These are phyloP conservation scores for Panellus pusillus DNA, from an alignment of 768 basidiomycete species.

Conservation along the genomic window DNA sequence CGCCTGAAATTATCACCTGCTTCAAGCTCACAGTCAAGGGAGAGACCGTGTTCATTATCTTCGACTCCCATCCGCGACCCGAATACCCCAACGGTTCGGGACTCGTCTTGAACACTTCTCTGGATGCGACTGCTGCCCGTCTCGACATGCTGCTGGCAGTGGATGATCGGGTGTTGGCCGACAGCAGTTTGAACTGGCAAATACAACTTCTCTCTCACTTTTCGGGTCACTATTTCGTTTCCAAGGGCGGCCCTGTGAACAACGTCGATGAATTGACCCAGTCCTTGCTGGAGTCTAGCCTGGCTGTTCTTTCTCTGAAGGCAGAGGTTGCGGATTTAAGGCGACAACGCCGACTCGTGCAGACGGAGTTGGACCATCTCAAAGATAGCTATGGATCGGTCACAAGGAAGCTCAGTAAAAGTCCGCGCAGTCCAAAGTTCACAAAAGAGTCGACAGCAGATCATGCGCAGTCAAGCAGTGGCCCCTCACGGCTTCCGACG, in stretches of 20 bases:
- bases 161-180: slow-evolving; percentile 44
- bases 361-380: slow-evolving; percentile 26
- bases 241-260: slow-evolving; percentile 26
- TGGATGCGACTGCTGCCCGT: slow-evolving; percentile 42
- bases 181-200: slow-evolving; percentile 58
- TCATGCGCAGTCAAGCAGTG: not conserved
- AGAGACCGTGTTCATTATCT: slow-evolving; percentile 48
- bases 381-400: slow-evolving; percentile 9
- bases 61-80: slow-evolving; percentile 68
- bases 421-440: not conserved
- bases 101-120: slow-evolving; percentile 50
- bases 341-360: slow-evolving; percentile 27
- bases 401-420: slow-evolving; percentile 4
- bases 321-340: slow-evolving; percentile 40
- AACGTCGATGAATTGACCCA: slow-evolving; percentile 27
- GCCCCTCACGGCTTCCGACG: not conserved
- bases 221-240: slow-evolving; percentile 56
- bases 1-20: slow-evolving; percentile 67
- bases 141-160: slow-evolving; percentile 49
- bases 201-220: slow-evolving; percentile 61
- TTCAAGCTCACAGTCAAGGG: slow-evolving; percentile 36
- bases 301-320: slow-evolving; percentile 44
- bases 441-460: not conserved
- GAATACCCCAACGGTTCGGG: slow-evolving; percentile 61
- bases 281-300: slow-evolving; percentile 49